A percentile compares a stretch with the other conserved stretches of the same genome.
Evolutionary conservation across 495 filamentous ascomycete genomes (phyloP).

Genomic region (Xylaria palmicola): DNA sequence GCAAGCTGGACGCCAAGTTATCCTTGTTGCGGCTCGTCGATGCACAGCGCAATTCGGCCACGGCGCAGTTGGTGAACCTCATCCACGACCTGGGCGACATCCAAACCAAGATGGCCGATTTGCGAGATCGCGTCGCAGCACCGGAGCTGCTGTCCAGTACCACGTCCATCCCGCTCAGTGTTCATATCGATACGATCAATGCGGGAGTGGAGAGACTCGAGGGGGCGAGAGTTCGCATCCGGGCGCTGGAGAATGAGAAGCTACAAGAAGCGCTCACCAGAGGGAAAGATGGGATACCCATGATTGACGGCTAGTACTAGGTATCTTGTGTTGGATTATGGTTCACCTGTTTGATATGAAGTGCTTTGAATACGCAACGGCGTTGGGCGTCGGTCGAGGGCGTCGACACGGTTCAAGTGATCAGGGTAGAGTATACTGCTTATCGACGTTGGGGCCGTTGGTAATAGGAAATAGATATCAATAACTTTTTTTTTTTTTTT

Average conservation of each 20-base stretch:
- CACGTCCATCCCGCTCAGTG: conserved; percentile 56
- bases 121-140: conserved; percentile 62
- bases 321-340: not conserved
- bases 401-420: not conserved
- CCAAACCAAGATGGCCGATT: conserved; percentile 60
- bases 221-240: conserved; percentile 51
- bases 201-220: conserved; percentile 65
- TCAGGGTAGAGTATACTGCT: not conserved
- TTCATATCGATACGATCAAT: conserved; percentile 70
- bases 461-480: too few species aligned
- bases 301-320: conserved; percentile 24
- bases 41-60: conserved; percentile 58
- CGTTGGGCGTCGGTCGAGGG: not conserved
- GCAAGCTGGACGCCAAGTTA: conserved; percentile 58
- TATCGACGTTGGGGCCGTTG: too few species aligned
- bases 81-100: conserved; percentile 67
- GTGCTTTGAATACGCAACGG: not conserved
- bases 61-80: conserved; percentile 56
- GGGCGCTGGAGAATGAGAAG: conserved; percentile 58
- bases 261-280: conserved; percentile 51
- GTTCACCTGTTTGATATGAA: not conserved
- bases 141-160: conserved; percentile 50
- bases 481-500: too few species aligned
- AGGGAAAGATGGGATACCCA: conserved; percentile 29
- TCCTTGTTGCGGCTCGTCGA: conserved; percentile 57